These are phyloP conservation scores for Corinectria fuckeliana DNA, from an alignment of 2,329 filamentous ascomycete species.

Conservation along the genomic window DNA sequence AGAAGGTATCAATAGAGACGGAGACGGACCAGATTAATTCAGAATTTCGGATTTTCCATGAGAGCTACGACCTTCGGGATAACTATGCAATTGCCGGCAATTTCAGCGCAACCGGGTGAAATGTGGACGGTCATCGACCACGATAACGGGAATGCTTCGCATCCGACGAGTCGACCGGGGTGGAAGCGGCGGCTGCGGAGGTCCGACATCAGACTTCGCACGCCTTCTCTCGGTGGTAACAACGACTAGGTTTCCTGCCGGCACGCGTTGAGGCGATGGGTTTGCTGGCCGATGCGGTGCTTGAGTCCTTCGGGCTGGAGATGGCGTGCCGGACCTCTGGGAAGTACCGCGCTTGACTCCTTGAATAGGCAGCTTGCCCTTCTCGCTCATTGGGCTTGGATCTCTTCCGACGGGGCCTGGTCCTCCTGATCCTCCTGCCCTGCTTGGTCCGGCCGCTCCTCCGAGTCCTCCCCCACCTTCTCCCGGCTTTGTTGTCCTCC, in stretches of 20 bases:
- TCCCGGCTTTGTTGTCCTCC: conserved; percentile 5
- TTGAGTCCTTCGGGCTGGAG: conserved; percentile 27
- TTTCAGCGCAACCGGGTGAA: conserved; percentile 32
- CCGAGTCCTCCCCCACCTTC: not conserved
- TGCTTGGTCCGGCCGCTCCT: not conserved
- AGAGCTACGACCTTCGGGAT: conserved; percentile 25
- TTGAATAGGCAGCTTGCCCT: conserved; percentile 21
- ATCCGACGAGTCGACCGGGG: conserved; percentile 35
- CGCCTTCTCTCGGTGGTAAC: conserved; percentile 17
- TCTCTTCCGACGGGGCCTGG: conserved; percentile 13
- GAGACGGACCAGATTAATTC: conserved; percentile 23
- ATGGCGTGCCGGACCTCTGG: conserved; percentile 27
- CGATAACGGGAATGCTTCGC: conserved; percentile 40
- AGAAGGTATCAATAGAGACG: not conserved
- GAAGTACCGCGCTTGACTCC: conserved; percentile 23
- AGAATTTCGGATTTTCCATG: conserved; percentile 15
- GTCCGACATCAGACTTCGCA: conserved; percentile 33
- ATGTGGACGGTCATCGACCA: conserved; percentile 37
- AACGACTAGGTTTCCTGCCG: not conserved
- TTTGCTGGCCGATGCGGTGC: conserved; percentile 19
- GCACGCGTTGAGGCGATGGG: conserved; percentile 12
- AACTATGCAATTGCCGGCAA: conserved; percentile 15
- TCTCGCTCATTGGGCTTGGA: conserved; percentile 1
- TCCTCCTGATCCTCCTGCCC: conserved; percentile 15
- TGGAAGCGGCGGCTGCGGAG: conserved; percentile 33